Percentiles rank a stretch among this genome's conserved stretches.
phyloP scores from a whole-genome alignment of 2,329 filamentous ascomycete species.

The Dactylellina cionopaga region DNA sequence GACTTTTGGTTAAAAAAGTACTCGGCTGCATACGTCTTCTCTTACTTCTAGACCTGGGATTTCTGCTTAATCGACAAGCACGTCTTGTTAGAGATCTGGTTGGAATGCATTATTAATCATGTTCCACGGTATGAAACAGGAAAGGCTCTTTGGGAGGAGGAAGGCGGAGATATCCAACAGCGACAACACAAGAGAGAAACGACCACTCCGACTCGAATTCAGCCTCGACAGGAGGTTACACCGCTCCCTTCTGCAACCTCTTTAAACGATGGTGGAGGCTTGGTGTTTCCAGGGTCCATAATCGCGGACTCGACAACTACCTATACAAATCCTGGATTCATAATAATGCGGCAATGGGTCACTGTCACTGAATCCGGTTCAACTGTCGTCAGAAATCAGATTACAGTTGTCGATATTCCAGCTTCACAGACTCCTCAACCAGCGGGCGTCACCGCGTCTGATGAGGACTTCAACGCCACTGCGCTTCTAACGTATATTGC shows the following conservation, averaged over 20 bases:
- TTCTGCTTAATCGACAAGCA: conserved; percentile 4
- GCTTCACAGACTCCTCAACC: conserved; percentile 21
- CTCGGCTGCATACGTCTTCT: conserved; percentile 17
- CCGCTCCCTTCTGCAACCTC: not conserved
- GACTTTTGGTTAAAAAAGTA: conserved; percentile 2
- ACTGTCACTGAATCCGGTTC: conserved; percentile 36
- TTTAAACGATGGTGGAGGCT: not conserved
- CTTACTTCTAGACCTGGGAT: not conserved
- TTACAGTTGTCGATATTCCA: conserved; percentile 28
- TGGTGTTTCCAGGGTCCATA: conserved; percentile 21
- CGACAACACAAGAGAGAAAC: conserved; percentile 33
- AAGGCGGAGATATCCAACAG: conserved; percentile 34
- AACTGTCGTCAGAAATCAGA: conserved; percentile 27
- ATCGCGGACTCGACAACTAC: conserved; percentile 39
- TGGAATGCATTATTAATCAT: conserved; percentile 39
- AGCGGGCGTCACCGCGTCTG: not conserved
- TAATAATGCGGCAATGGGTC: conserved; percentile 34
- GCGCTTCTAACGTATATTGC: conserved; percentile 32
- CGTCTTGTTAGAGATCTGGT: conserved; percentile 2
- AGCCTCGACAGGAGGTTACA: conserved; percentile 28
- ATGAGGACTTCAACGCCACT: conserved; percentile 4
- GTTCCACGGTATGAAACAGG: conserved; percentile 38
- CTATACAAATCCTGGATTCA: conserved; percentile 47
- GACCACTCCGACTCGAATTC: not conserved
- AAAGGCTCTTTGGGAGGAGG: not conserved